phyloP scores from a whole-genome alignment of 2,329 filamentous ascomycete genomes.

The Hymenoscyphus occultus region DNA sequence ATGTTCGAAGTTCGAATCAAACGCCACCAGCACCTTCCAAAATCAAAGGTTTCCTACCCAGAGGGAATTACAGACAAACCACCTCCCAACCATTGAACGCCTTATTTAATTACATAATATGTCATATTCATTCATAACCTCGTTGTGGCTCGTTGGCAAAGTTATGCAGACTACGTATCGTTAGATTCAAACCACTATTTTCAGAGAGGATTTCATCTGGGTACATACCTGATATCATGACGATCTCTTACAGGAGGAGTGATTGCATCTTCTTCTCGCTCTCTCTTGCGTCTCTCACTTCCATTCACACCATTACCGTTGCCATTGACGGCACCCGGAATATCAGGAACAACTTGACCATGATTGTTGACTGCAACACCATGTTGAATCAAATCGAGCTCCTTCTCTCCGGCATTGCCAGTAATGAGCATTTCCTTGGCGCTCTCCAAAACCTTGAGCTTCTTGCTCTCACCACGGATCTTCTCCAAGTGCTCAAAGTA shows the following conservation, averaged over 20 bases:
- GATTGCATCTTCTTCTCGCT: slow-evolving; percentile 27
- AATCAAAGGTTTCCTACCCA: background rate
- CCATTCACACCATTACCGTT: slow-evolving; percentile 25
- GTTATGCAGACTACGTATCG: slow-evolving; percentile 29
- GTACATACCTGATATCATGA: slow-evolving; percentile 36
- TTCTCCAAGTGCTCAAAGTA: slow-evolving; percentile 81
- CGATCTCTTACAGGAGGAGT: slow-evolving; percentile 36
- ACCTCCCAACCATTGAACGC: slow-evolving; percentile 13
- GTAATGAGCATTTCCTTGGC: slow-evolving; percentile 63
- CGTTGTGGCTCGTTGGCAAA: slow-evolving; percentile 31
- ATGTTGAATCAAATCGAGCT: slow-evolving; percentile 60
- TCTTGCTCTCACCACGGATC: slow-evolving; percentile 66
- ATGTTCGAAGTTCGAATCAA: too few species aligned
- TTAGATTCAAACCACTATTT: background rate
- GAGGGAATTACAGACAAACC: background rate
- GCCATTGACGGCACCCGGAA: slow-evolving; percentile 14
- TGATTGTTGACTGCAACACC: slow-evolving; percentile 55
- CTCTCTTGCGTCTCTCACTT: slow-evolving; percentile 28
- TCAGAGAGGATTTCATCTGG: background rate
- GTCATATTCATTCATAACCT: slow-evolving; percentile 29
- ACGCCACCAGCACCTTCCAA: background rate
- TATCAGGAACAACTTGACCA: slow-evolving; percentile 53
- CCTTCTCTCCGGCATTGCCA: slow-evolving; percentile 57
- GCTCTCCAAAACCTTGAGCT: slow-evolving; percentile 62
- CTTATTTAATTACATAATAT: slow-evolving; percentile 11